Base-by-base conservation (phyloP, 345 rosid genomes). In the Boechera retrofracta region DNA sequence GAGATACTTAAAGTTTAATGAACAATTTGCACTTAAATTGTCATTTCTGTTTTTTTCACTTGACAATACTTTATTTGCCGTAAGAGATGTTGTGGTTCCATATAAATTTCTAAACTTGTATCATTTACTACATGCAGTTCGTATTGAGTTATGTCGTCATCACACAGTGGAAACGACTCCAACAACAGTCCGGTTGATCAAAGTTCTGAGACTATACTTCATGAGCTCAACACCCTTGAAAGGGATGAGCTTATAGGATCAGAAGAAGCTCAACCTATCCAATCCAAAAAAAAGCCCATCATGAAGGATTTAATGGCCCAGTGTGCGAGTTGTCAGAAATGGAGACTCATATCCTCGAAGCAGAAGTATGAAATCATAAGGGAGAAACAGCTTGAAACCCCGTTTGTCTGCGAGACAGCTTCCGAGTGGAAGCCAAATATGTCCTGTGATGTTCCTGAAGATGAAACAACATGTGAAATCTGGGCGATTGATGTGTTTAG, bases 401-500 rank as follows among this genome's bases (percentile, higher is more conserved):
- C 97, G 5, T 91, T 94, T 73, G 73, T 78, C 39, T 94, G 98
- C 10, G 78, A 77, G 76, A 79, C 82, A 16, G 97, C 92, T 41
- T 72, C 83, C 15, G 93, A 87, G 65, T 94, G 98, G 97, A 85
- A 87, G 12, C 91, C 95, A 41, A 79, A 84, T 62, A 77, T 90
- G 47, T 86, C 93, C 12, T 91, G 97, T 77, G 84, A 88, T 76
- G 90, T 83, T 71, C 92, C 94, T 42, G 77, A 90, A 84, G 97
- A 89, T 80, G 92, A 89, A 47, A 87, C 92, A n/a, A 5, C 7
- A 15, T 45, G 51, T 45, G 3, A n/a, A 6, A n/a, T 55, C 75
- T 94, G 97, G 98, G 98, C 98, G 35, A 90, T 94, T 77, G 97
- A 91, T 79, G 90, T 87, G 51, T 97, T 97, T 12, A 88, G 83